Evolutionary conservation across 139 green algal species (phyloP).

Genomic region (Bryopsis sp.): DNA sequence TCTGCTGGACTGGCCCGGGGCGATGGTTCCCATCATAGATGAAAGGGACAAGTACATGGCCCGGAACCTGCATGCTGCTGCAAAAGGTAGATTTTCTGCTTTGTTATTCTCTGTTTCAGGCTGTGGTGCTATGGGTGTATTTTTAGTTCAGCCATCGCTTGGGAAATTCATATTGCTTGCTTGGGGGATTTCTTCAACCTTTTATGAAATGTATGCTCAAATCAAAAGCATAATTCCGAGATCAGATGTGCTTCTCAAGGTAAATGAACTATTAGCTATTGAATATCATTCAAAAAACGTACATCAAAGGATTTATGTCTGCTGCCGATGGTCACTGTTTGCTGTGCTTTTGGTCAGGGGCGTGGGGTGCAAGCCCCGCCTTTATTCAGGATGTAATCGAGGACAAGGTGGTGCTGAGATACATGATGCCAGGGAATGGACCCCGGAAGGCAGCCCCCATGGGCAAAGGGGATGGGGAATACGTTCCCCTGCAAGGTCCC

Average conservation of each 20-base stretch:
- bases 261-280: too few species aligned
- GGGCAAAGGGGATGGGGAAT: slow-evolving; percentile 50
- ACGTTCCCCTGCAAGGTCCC: slow-evolving; percentile 24
- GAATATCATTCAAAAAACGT: too few species aligned
- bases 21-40: slow-evolving; percentile 52
- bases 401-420: slow-evolving; percentile 44
- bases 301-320: too few species aligned
- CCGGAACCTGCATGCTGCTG: slow-evolving; percentile 40
- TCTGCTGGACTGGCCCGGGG: slow-evolving; percentile 74
- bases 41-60: slow-evolving; percentile 80
- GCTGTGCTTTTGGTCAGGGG: too few species aligned
- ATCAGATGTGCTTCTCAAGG: too few species aligned
- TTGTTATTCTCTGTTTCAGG: slow-evolving; percentile 6
- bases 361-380: slow-evolving; percentile 27
- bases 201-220: too few species aligned
- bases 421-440: slow-evolving; percentile 47
- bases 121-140: too few species aligned
- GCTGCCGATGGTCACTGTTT: too few species aligned
- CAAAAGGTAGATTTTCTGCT: slow-evolving; percentile 24
- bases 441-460: slow-evolving; percentile 28
- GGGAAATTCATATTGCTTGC: neutral
- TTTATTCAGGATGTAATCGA: slow-evolving; percentile 35
- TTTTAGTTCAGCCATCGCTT: neutral
- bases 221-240: too few species aligned
- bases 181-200: too few species aligned